Conservation (phyloP, 768 basidiomycete species). For the Boletus sensibilis region DNA sequence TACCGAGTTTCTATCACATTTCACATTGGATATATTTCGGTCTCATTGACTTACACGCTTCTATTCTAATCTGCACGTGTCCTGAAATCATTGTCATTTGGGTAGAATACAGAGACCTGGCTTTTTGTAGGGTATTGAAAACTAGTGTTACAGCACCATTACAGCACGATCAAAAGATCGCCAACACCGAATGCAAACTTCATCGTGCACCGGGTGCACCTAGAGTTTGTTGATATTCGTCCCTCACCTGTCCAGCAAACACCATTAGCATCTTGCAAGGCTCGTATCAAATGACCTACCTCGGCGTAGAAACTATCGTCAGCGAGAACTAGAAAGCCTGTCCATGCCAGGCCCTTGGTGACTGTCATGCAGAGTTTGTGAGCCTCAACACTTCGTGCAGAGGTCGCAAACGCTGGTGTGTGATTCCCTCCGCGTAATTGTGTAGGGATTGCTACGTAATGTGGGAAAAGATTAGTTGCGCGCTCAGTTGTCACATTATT, state of each 20-base stretch:
- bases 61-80: slow-evolving; percentile 23
- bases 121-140: slow-evolving; percentile 12
- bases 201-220: slow-evolving; percentile 1
- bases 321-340: slow-evolving; percentile 56
- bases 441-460: slow-evolving; percentile 63
- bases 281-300: slow-evolving; percentile 35
- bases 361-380: slow-evolving; percentile 58
- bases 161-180: slow-evolving; percentile 5
- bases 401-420: slow-evolving; percentile 60
- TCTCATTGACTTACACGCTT: slow-evolving; percentile 15
- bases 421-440: slow-evolving; percentile 72
- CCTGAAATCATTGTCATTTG: slow-evolving; percentile 11
- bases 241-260: slow-evolving; percentile 21
- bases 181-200: not conserved
- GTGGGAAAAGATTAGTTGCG: slow-evolving; percentile 26
- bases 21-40: slow-evolving; percentile 18
- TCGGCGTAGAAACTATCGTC: slow-evolving; percentile 56
- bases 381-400: slow-evolving; percentile 60
- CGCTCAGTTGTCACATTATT: not conserved
- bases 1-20: slow-evolving; percentile 10
- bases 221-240: slow-evolving; percentile 21
- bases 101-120: slow-evolving; percentile 14
- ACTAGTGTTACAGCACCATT: slow-evolving; percentile 20
- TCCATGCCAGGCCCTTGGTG: slow-evolving; percentile 61
- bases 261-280: not conserved